Evolutionary conservation across 1,284 basidiomycete genomes (phyloP).

Genomic region (Ceratobasidium sp.): DNA sequence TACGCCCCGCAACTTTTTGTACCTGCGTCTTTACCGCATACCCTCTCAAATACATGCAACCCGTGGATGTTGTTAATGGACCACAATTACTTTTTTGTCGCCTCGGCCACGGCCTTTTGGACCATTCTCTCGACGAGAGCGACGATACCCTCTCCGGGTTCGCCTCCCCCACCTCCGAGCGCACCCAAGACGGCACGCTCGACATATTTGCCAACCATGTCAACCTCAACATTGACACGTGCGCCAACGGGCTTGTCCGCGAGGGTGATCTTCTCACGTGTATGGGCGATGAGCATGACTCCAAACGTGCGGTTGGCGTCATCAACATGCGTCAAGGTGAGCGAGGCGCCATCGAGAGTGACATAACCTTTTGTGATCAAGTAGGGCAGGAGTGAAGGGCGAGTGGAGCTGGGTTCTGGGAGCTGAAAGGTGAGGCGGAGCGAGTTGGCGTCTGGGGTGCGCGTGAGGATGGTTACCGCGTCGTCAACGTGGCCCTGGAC

Average conservation of each 20-base stretch:
- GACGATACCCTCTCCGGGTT: constrained; percentile 71
- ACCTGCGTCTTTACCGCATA: constrained; percentile 23
- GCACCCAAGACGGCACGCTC: constrained; percentile 82
- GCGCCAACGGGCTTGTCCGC: constrained; percentile 78
- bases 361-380: constrained; percentile 97
- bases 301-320: constrained; percentile 78
- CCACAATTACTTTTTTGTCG: constrained; percentile 15
- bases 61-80: constrained; percentile 27
- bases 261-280: constrained; percentile 89
- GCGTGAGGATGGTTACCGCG: constrained; percentile 79
- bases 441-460: constrained; percentile 85
- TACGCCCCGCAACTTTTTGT: constrained; percentile 15
- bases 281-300: constrained; percentile 96
- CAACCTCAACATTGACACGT: constrained; percentile 94
- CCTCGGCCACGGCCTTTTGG: constrained; percentile 59
- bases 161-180: constrained; percentile 66
- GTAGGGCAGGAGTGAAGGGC: constrained; percentile 79
- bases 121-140: constrained; percentile 76
- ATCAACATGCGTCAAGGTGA: constrained; percentile 89
- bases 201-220: constrained; percentile 91
- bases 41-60: constrained; percentile 29
- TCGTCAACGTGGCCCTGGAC: constrained; percentile 90
- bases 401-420: constrained; percentile 66
- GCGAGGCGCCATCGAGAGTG: constrained; percentile 92
- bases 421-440: constrained; percentile 84